Evolutionary conservation across 192 early-diverging fungal genomes (phyloP).

Genomic region (Coemansia reversa): DNA sequence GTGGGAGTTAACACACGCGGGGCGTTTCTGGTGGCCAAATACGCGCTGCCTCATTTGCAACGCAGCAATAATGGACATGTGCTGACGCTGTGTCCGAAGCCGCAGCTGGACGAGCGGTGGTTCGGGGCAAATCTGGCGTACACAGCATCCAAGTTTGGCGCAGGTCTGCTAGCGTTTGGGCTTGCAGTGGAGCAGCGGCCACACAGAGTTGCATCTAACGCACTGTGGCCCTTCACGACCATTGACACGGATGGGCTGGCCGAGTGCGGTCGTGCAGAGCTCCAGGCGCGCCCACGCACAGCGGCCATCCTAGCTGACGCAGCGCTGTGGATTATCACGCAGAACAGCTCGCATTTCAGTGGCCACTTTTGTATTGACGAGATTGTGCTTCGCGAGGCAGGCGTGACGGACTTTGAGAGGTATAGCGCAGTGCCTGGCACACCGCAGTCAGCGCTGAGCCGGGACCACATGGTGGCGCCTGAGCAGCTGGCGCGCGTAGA

Average conservation of each 20-base stretch:
- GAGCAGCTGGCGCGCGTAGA: constrained; percentile 23
- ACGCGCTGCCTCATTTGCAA: constrained; percentile 65
- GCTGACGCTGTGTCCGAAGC: constrained; percentile 69
- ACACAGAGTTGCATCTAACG: constrained; percentile 70
- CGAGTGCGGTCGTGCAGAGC: constrained; percentile 37
- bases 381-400: constrained; percentile 65
- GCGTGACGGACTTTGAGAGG: constrained; percentile 60
- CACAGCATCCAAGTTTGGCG: constrained; percentile 62
- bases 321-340: constrained; percentile 61
- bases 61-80: constrained; percentile 72
- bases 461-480: constrained; percentile 35
- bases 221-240: constrained; percentile 68
- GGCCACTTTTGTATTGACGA: constrained; percentile 77
- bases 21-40: constrained; percentile 67
- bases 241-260: constrained; percentile 69
- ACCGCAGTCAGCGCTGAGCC: constrained; percentile 28
- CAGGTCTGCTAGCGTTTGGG: constrained; percentile 71
- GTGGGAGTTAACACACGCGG: constrained; percentile 68
- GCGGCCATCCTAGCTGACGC: constrained; percentile 78
- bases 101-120: constrained; percentile 63
- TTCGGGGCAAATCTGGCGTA: constrained; percentile 64
- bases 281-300: constrained; percentile 38
- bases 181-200: constrained; percentile 65
- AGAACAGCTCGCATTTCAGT: constrained; percentile 55
- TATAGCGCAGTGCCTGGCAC: constrained; percentile 34